Percentiles rank a stretch among this genome's conserved stretches.
Conservation (phyloP, 2,329 filamentous ascomycete genomes). For the Botryotinia convoluta region DNA sequence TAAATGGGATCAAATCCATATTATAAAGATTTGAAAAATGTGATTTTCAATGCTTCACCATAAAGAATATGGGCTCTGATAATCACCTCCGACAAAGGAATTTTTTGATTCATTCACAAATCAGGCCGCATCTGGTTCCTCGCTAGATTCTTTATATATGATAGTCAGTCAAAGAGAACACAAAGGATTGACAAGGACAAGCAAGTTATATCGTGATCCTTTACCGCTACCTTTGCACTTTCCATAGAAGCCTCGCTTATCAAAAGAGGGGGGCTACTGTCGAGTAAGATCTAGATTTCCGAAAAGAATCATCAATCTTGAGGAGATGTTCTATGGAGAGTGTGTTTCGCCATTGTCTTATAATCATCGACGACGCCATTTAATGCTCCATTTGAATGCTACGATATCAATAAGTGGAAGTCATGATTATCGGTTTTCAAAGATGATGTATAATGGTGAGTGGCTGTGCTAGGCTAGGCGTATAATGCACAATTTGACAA, state of each 20-base stretch:
- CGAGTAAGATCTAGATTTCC: not conserved
- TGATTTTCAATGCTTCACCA: not conserved
- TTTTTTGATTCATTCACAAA: not conserved
- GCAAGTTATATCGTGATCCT: not conserved
- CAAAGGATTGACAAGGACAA: not conserved
- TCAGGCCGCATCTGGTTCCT: not conserved
- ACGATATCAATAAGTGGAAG: not conserved
- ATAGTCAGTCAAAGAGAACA: not conserved
- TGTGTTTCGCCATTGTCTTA: too few species aligned
- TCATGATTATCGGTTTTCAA: not conserved
- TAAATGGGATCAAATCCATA: not conserved
- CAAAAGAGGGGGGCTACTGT: not conserved
- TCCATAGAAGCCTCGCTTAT: not conserved
- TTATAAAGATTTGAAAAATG: too few species aligned
- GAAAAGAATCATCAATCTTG: not conserved
- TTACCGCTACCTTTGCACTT: not conserved
- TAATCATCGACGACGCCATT: not conserved
- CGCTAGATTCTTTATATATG: not conserved
- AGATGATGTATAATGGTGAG: not conserved
- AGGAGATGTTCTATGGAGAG: not conserved
- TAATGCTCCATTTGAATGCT: not conserved
- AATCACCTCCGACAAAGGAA: not conserved
- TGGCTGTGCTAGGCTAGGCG: not conserved
- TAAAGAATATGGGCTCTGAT: not conserved
- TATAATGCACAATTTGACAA: not conserved